These are phyloP conservation scores for Dinochytrium kinnereticum DNA, from an alignment of 371 early-diverging fungal species.

Conservation along the genomic window DNA sequence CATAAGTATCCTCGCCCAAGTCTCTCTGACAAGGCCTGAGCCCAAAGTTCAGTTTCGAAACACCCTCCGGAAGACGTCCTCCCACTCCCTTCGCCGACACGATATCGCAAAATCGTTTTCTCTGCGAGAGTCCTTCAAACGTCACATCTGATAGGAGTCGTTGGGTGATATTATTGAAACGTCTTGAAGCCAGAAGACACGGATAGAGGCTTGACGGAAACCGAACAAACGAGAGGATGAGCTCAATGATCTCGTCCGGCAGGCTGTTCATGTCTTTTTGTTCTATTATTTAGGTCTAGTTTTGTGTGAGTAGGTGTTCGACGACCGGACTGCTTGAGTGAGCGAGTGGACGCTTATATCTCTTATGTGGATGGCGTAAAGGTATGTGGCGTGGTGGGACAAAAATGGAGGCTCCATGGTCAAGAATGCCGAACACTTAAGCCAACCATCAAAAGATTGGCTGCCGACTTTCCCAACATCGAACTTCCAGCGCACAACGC, in stretches of 20 bases:
- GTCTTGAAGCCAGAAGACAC: not conserved
- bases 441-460: too few species aligned
- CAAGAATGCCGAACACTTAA: too few species aligned
- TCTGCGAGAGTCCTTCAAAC: constrained; percentile 15
- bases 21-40: not conserved
- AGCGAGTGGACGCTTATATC: not conserved
- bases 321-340: not conserved
- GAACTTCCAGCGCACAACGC: too few species aligned
- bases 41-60: not conserved
- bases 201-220: not conserved
- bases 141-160: not conserved
- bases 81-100: not conserved
- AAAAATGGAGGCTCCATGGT: too few species aligned
- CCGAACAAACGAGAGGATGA: not conserved
- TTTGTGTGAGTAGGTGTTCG: not conserved
- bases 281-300: not conserved
- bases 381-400: too few species aligned
- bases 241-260: not conserved
- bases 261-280: not conserved
- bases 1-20: not conserved
- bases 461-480: too few species aligned
- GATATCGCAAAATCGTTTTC: not conserved
- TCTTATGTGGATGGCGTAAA: too few species aligned
- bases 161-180: not conserved
- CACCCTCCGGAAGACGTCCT: not conserved